A percentile compares a stretch with the other conserved stretches of the same genome.
Conservation (phyloP, 2,329 filamentous ascomycete species). For the Fusarium begoniae region DNA sequence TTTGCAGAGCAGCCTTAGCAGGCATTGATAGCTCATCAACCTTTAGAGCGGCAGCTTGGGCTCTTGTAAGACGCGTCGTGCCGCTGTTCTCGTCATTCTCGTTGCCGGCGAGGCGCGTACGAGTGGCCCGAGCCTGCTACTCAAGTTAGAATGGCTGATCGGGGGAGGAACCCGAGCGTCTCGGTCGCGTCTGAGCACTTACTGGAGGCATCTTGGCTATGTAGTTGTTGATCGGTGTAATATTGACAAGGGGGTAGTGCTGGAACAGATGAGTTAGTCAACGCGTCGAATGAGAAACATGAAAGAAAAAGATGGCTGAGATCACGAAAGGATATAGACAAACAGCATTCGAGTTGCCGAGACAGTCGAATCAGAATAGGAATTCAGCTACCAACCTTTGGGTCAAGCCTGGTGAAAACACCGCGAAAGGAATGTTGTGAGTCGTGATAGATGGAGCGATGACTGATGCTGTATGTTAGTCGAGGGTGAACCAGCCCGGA, state of each 20-base stretch:
- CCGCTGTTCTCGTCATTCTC: constrained; percentile 93
- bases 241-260: constrained; percentile 33
- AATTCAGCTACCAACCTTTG: constrained; percentile 49
- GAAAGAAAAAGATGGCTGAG: constrained; percentile 22
- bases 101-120: constrained; percentile 81
- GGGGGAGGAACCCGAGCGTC: not conserved
- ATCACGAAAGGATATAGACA: constrained; percentile 1
- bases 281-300: constrained; percentile 37
- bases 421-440: constrained; percentile 51
- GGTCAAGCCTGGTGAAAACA: constrained; percentile 47
- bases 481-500: constrained; percentile 33
- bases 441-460: constrained; percentile 40
- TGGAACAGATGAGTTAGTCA: constrained; percentile 32
- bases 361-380: constrained; percentile 44
- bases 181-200: constrained; percentile 39
- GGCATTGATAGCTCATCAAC: constrained; percentile 69
- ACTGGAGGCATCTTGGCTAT: constrained; percentile 50
- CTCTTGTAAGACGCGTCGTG: constrained; percentile 88
- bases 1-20: constrained; percentile 71
- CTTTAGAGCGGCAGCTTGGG: constrained; percentile 83
- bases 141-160: constrained; percentile 17
- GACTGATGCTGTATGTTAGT: constrained; percentile 44
- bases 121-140: constrained; percentile 71
- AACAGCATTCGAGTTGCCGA: constrained; percentile 33
- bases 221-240: constrained; percentile 36